A percentile compares a stretch with the other conserved stretches of the same genome.
phyloP scores from a whole-genome alignment of 768 basidiomycete genomes.

The Sporobolomyces pararoseus region DNA sequence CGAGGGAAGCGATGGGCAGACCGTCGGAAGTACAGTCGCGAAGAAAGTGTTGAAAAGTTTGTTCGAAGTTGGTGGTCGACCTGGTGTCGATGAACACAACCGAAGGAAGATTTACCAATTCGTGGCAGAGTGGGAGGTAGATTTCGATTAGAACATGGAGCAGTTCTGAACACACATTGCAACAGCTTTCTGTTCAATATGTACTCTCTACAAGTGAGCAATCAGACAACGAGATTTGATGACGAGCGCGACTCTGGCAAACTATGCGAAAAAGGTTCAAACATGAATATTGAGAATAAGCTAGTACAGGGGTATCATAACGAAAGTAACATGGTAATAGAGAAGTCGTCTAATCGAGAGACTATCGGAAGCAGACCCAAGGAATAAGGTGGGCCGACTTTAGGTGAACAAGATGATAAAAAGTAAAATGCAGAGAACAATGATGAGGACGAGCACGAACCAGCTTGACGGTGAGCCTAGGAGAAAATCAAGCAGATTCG shows the following conservation, averaged over 20 bases:
- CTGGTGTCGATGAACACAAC: slow-evolving; percentile 71
- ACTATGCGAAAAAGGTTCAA: too few relatives aligned
- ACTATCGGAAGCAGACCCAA: too few relatives aligned
- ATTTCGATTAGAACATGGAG: slow-evolving; percentile 31
- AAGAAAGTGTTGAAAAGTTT: slow-evolving; percentile 48
- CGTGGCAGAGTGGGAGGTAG: slow-evolving; percentile 17
- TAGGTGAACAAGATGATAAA: slow-evolving; percentile 66
- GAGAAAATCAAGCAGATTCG: not conserved
- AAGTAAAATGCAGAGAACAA: slow-evolving; percentile 71
- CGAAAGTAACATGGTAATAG: too few relatives aligned
- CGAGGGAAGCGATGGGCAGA: not conserved
- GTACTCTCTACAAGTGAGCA: too few relatives aligned
- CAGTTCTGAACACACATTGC: too few relatives aligned
- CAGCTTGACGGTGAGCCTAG: slow-evolving; percentile 81
- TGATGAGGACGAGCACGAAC: slow-evolving; percentile 79
- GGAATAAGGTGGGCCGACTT: too few relatives aligned
- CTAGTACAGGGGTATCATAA: too few relatives aligned
- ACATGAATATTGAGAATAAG: too few relatives aligned
- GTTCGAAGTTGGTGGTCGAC: slow-evolving; percentile 69
- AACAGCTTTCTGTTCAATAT: too few relatives aligned
- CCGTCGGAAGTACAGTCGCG: slow-evolving; percentile 13
- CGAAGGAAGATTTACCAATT: slow-evolving; percentile 69
- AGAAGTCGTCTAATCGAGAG: not conserved
- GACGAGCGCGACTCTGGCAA: too few relatives aligned
- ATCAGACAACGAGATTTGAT: too few relatives aligned